A percentile compares a stretch with the other conserved stretches of the same genome.
phyloP scores from a whole-genome alignment of 495 filamentous ascomycete genomes.

The Penicillium chermesinum region DNA sequence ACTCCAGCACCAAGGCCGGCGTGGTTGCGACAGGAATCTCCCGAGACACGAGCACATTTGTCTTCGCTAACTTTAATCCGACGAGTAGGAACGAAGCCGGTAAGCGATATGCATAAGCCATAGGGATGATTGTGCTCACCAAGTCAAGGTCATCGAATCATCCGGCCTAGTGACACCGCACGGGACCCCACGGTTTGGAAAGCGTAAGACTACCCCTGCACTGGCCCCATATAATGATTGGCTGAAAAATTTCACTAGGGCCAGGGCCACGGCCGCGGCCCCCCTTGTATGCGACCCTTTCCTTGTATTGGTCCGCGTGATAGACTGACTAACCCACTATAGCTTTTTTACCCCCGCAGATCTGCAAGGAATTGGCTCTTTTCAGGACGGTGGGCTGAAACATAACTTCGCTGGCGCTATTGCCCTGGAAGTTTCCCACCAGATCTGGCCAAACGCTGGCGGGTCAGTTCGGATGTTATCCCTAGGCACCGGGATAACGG shows the following conservation, averaged over 20 bases:
- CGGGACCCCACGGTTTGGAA: constrained; percentile 18
- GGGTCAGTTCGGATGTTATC: constrained; percentile 13
- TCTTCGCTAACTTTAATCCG: constrained; percentile 23
- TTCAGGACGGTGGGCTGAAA: constrained; percentile 22
- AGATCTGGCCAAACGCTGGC: constrained; percentile 15
- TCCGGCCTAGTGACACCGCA: constrained; percentile 14
- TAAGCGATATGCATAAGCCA: constrained; percentile 1
- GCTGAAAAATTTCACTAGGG: constrained; percentile 10
- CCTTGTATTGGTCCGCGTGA: constrained; percentile 15
- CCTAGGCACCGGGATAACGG: constrained; percentile 11
- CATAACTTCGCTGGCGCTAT: constrained; percentile 23
- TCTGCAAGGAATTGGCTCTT: constrained; percentile 15
- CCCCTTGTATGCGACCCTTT: too few relatives aligned
- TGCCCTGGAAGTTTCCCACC: constrained; percentile 8
- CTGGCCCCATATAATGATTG: too few relatives aligned
- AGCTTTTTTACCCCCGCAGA: constrained; percentile 19
- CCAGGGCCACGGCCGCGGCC: constrained; percentile 15
- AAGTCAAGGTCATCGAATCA: constrained; percentile 17
- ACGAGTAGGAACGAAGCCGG: constrained; percentile 7
- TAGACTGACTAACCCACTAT: background rate
- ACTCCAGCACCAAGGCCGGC: background rate
- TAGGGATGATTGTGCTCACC: background rate
- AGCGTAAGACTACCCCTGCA: constrained; percentile 15
- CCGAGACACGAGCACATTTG: background rate
- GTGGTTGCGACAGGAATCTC: background rate